Evolutionary conservation across 2,329 filamentous ascomycete genomes (phyloP).

Genomic region (Ophiostoma australiae): DNA sequence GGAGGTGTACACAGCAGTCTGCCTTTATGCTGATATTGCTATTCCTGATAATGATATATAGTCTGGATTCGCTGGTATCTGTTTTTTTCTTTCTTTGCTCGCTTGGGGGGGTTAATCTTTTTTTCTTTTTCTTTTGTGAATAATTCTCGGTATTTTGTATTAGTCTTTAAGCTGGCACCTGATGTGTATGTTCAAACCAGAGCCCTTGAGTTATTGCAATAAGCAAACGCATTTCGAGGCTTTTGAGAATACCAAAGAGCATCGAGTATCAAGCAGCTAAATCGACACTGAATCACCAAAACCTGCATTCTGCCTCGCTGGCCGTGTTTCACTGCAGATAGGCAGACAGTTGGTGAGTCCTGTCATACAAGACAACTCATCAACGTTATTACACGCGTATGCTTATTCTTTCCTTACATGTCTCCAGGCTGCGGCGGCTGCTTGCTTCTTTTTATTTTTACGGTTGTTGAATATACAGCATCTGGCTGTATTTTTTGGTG

Average conservation of each 20-base stretch:
- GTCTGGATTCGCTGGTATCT: too few species aligned
- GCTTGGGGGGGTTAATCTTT: too few species aligned
- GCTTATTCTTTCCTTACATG: background rate
- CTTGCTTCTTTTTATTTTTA: background rate
- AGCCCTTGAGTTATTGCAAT: too few species aligned
- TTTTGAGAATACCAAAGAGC: too few species aligned
- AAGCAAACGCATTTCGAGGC: too few species aligned
- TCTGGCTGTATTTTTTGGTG: too few species aligned
- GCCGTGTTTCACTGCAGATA: conserved; percentile 4
- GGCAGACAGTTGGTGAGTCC: background rate
- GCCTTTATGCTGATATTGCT: background rate
- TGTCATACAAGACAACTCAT: conserved; percentile 13
- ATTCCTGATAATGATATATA: background rate
- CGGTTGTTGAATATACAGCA: background rate
- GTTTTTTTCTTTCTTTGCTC: too few species aligned
- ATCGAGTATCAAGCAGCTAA: background rate
- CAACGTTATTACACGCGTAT: conserved; percentile 5
- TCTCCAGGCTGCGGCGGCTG: background rate
- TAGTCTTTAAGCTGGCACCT: too few species aligned
- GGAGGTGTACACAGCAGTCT: too few species aligned
- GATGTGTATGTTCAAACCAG: too few species aligned
- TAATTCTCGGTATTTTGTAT: too few species aligned
- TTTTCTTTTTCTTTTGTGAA: too few species aligned
- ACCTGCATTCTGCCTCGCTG: background rate
- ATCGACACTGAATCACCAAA: background rate